These are phyloP conservation scores for Cryptococcus maquisensis DNA, from an alignment of 1,284 basidiomycete species.

Conservation along the genomic window DNA sequence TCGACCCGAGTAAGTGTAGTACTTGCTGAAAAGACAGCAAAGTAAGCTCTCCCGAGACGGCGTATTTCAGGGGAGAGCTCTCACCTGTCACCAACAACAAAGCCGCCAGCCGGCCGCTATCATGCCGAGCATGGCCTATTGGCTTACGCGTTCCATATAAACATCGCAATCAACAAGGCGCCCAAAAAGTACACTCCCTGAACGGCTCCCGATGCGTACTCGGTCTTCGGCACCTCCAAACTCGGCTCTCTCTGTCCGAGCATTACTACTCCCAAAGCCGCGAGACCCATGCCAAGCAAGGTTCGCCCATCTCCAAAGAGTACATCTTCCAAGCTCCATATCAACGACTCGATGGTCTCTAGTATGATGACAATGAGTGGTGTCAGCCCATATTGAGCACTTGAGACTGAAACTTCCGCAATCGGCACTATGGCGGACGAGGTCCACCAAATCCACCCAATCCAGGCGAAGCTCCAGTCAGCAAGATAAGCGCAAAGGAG, in stretches of 20 bases:
- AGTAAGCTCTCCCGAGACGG: background rate
- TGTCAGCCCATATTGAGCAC: conserved; percentile 9
- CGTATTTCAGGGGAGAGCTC: background rate
- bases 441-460: background rate
- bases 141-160: conserved; percentile 21
- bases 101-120: background rate
- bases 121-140: background rate
- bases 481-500: conserved; percentile 13
- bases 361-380: conserved; percentile 16
- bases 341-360: conserved; percentile 13
- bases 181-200: conserved; percentile 14
- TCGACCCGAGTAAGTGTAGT: too few species aligned
- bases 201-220: conserved; percentile 10
- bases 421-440: conserved; percentile 3
- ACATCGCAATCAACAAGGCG: conserved; percentile 11
- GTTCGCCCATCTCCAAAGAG: conserved; percentile 24
- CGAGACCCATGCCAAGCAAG: conserved; percentile 21
- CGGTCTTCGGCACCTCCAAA: conserved; percentile 11
- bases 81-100: background rate
- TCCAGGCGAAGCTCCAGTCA: conserved; percentile 21
- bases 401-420: conserved; percentile 8
- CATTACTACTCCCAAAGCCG: conserved; percentile 13
- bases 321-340: conserved; percentile 25
- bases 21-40: background rate
- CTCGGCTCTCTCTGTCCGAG: conserved; percentile 10